Conservation (phyloP, 495 filamentous ascomycete genomes). For the Thermothielavioides terrestris region DNA sequence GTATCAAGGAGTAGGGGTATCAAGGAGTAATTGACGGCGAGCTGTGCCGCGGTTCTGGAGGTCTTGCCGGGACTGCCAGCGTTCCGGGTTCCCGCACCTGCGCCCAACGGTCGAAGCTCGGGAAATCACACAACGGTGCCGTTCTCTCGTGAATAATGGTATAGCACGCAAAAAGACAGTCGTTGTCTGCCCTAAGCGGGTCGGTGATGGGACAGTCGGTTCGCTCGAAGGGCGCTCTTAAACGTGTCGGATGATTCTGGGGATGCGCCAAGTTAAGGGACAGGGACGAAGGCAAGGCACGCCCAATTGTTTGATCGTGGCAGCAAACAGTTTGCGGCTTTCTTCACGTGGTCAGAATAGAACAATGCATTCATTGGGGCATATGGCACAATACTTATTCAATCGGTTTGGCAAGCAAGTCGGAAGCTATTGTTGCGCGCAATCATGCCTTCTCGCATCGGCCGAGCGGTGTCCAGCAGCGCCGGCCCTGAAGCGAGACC, state of each 20-base stretch:
- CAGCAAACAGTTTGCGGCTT: neutral
- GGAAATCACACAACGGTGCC: neutral
- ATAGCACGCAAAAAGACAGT: no score
- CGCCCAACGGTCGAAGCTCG: neutral
- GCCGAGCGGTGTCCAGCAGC: slow-evolving; percentile 14
- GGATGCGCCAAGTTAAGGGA: no score
- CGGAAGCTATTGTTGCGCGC: neutral
- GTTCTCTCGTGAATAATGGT: neutral
- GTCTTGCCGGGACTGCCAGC: neutral
- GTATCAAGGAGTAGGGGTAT: neutral
- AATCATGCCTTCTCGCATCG: slow-evolving; percentile 6
- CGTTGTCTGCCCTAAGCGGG: neutral
- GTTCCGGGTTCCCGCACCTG: neutral
- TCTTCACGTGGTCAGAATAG: neutral
- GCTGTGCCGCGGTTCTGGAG: neutral
- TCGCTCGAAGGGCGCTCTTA: neutral
- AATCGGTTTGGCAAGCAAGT: neutral
- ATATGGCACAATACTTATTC: neutral
- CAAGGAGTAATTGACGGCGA: neutral
- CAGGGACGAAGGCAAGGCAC: neutral
- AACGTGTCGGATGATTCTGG: no score
- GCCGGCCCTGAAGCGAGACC: neutral
- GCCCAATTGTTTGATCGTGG: neutral
- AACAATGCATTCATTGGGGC: neutral
- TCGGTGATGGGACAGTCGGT: neutral